phyloP scores from a whole-genome alignment of 352 stramenopile species.

The Phytophthora megakarya region DNA sequence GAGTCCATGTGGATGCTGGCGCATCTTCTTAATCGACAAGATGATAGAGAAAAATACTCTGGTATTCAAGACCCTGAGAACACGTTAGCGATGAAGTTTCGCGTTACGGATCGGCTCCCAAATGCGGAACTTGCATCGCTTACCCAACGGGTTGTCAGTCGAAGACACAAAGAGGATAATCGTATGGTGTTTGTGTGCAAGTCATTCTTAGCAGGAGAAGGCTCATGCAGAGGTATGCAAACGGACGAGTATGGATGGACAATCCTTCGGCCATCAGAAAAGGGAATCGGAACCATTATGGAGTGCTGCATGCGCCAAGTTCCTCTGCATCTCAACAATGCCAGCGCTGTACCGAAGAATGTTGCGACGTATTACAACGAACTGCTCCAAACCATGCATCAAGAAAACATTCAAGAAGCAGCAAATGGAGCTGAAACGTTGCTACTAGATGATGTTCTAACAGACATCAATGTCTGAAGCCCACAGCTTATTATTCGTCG shows the following conservation, averaged over 20 bases:
- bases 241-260: conserved; percentile 7
- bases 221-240: conserved; percentile 4
- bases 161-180: not conserved
- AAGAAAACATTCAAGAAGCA: conserved; percentile 9
- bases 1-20: conserved; percentile 13
- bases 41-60: not conserved
- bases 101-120: not conserved
- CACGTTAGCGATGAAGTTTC: not conserved
- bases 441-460: conserved; percentile 7
- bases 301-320: conserved; percentile 5
- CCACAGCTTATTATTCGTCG: too few relatives aligned
- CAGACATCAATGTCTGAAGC: conserved; percentile 8
- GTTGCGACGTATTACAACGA: conserved; percentile 7
- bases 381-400: conserved; percentile 6
- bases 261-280: not conserved
- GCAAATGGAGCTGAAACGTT: conserved; percentile 1
- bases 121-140: not conserved
- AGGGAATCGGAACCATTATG: conserved; percentile 2
- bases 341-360: not conserved
- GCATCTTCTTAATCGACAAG: conserved; percentile 8
- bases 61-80: not conserved
- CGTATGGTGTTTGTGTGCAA: not conserved
- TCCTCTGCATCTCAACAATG: conserved; percentile 16
- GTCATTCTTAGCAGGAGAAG: not conserved
- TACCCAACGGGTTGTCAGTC: not conserved